Evolutionary conservation across 176 grass and related monocot species (phyloP).

Genomic region (Oryza nivara): DNA sequence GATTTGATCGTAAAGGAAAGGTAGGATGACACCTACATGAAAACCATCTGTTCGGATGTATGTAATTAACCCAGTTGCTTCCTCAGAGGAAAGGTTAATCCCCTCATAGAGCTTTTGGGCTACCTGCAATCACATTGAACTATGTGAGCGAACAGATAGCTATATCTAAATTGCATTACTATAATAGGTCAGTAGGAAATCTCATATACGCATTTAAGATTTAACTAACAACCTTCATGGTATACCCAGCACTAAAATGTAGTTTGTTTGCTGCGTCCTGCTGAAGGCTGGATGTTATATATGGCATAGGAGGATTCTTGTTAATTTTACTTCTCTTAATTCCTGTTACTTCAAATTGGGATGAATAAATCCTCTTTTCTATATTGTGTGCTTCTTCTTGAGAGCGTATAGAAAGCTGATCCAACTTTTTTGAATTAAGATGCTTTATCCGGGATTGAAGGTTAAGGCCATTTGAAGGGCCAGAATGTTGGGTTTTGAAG

Average conservation of each 20-base stretch:
- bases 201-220: conserved; percentile 17
- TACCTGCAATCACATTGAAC: conserved; percentile 60
- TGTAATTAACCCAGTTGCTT: conserved; percentile 93
- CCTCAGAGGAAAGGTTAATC: conserved; percentile 76
- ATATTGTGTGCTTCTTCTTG: conserved; percentile 60
- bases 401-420: conserved; percentile 78
- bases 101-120: conserved; percentile 97
- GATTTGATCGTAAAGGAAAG: conserved; percentile 31
- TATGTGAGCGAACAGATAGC: conserved; percentile 22
- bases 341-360: conserved; percentile 70
- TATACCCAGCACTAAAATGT: conserved; percentile 66
- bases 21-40: conserved; percentile 64
- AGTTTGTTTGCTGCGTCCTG: conserved; percentile 89
- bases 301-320: conserved; percentile 82
- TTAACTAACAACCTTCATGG: conserved; percentile 82
- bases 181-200: conserved; percentile 2
- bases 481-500: conserved; percentile 49
- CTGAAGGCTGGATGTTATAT: conserved; percentile 97
- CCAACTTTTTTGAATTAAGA: conserved; percentile 74
- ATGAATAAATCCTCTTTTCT: conserved; percentile 60
- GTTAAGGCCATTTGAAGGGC: conserved; percentile 43
- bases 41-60: conserved; percentile 97
- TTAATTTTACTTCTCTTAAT: conserved; percentile 73
- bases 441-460: conserved; percentile 73
- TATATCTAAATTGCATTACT: conserved; percentile 18